Evolutionary conservation across 2,329 filamentous ascomycete genomes (phyloP).

Genomic region (Mycosphaerella arachidis): DNA sequence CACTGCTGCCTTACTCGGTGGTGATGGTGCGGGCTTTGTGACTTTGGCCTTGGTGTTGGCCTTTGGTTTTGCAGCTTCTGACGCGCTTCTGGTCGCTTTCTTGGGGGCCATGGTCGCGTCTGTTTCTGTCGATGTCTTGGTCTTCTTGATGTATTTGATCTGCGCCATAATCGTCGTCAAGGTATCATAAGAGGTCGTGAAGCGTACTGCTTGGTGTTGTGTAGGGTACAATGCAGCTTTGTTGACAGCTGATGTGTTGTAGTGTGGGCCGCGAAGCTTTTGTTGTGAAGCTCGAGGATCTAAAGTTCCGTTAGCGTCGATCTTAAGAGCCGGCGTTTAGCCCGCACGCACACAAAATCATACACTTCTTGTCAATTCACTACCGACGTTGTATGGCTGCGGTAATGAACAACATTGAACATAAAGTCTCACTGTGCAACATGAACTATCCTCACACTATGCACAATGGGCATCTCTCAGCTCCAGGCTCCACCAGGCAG

Average conservation of each 20-base stretch:
- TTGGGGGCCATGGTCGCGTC: conserved; percentile 19
- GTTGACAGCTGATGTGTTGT: not conserved
- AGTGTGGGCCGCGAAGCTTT: not conserved
- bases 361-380: no score
- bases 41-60: conserved; percentile 31
- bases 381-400: no score
- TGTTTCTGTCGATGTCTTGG: conserved; percentile 15
- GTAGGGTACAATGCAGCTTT: not conserved
- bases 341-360: not conserved
- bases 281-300: not conserved
- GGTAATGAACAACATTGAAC: no score
- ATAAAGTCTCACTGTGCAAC: not conserved
- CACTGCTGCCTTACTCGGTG: conserved; percentile 17
- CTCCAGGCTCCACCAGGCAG: not conserved
- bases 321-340: not conserved
- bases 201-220: not conserved
- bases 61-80: conserved; percentile 19
- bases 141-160: conserved; percentile 30
- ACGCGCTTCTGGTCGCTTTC: conserved; percentile 9
- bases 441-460: not conserved
- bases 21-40: conserved; percentile 17
- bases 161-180: conserved; percentile 22
- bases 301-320: not conserved
- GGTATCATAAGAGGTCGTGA: not conserved
- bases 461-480: not conserved